A percentile compares a stretch with the other conserved stretches of the same genome.
Conservation (phyloP, 805 yeast genomes). For the Candida multigemmis region DNA sequence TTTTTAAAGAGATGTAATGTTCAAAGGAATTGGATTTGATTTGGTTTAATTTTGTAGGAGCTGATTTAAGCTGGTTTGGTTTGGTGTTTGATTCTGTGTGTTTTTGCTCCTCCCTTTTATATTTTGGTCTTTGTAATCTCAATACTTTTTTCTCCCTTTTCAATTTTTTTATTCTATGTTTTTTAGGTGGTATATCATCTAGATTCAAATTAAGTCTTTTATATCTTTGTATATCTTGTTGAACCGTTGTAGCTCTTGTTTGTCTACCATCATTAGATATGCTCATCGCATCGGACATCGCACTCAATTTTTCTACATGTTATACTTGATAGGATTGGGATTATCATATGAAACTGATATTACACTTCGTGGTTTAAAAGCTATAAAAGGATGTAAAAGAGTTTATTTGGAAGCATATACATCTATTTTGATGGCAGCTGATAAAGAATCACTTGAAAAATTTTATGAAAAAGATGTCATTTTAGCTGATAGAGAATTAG, state of each 20-base stretch:
- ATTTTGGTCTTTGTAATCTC: too few species aligned
- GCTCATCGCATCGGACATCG: background rate
- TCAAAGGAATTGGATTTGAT: conserved; percentile 7
- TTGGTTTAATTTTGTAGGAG: conserved; percentile 2
- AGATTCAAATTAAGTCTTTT: too few species aligned
- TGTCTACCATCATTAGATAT: too few species aligned
- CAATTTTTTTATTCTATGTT: too few species aligned
- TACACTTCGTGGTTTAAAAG: conserved; percentile 88
- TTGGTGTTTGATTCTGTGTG: too few species aligned
- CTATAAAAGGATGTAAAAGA: conserved; percentile 72
- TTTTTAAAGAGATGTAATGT: conserved; percentile 6
- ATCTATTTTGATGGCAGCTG: conserved; percentile 90
- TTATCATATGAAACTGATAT: conserved; percentile 83
- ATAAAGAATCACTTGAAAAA: conserved; percentile 60
- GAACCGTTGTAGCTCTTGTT: too few species aligned
- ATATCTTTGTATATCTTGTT: too few species aligned
- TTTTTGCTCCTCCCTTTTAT: too few species aligned
- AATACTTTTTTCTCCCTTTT: too few species aligned
- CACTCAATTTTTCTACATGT: conserved; percentile 37
- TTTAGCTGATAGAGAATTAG: conserved; percentile 90
- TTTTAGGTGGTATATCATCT: too few species aligned
- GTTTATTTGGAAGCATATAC: conserved; percentile 97
- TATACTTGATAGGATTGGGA: conserved; percentile 87
- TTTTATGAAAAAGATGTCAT: conserved; percentile 81
- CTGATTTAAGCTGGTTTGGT: too few species aligned